These are phyloP conservation scores for Trypanosoma avium DNA, from an alignment of 208 protist genomes.

Conservation along the genomic window DNA sequence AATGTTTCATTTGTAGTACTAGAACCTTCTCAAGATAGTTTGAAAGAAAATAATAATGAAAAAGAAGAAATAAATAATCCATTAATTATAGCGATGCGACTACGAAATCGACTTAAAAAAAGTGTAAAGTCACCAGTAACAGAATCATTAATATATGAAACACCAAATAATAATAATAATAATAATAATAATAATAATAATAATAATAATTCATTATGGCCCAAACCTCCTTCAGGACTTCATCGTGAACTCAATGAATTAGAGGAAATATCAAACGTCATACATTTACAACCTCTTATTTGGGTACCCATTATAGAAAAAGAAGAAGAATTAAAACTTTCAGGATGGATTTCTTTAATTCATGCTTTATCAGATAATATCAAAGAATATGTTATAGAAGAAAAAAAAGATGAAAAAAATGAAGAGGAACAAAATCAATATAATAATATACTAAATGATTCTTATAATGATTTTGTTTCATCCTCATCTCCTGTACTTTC, in stretches of 20 bases:
- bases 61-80: neutral
- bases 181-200: neutral
- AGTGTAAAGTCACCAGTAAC: neutral
- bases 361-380: too few species aligned
- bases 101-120: neutral
- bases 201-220: neutral
- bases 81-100: neutral
- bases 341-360: too few species aligned
- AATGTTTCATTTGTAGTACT: neutral
- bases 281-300: neutral
- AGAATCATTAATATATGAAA: neutral
- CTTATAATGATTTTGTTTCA: too few species aligned
- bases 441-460: too few species aligned
- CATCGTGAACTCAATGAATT: neutral
- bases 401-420: too few species aligned
- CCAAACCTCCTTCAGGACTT: conserved; percentile 11
- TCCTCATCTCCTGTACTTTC: too few species aligned
- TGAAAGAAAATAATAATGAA: neutral
- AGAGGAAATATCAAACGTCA: neutral
- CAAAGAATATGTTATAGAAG: too few species aligned
- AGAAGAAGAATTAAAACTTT: neutral
- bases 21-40: neutral
- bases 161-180: neutral
- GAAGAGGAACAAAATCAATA: too few species aligned
- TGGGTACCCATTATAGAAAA: neutral